These are phyloP conservation scores for Hypoxylon lienhwacheense DNA, from an alignment of 495 filamentous ascomycete genomes.

Conservation along the genomic window DNA sequence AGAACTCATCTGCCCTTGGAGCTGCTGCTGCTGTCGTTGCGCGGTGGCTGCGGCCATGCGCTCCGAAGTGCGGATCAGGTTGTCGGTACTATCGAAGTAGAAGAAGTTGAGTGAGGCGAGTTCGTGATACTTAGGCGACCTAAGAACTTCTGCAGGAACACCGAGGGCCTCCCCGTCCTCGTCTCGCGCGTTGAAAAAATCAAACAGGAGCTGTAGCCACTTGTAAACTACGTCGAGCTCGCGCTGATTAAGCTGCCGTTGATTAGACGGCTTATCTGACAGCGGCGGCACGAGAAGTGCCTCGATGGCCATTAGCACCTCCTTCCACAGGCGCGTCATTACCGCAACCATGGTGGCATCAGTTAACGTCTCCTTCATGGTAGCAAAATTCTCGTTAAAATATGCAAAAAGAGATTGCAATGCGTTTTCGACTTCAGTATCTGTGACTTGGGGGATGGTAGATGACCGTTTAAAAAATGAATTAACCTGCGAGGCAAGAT, in stretches of 20 bases:
- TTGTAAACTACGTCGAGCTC: constrained; percentile 94
- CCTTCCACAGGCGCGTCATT: constrained; percentile 98
- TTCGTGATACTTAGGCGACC: constrained; percentile 97
- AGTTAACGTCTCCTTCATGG: constrained; percentile 95
- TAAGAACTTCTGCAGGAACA: constrained; percentile 86
- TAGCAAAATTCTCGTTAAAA: constrained; percentile 98
- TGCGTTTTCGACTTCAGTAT: constrained; percentile 75
- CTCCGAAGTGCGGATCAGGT: constrained; percentile 88
- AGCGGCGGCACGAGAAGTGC: constrained; percentile 88
- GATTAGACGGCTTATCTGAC: constrained; percentile 90
- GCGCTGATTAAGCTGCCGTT: constrained; percentile 81
- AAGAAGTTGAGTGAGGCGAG: constrained; percentile 96
- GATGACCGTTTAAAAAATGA: constrained; percentile 67
- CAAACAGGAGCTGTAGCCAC: constrained; percentile 89
- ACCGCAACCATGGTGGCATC: constrained; percentile 92
- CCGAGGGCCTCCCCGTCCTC: constrained; percentile 86
- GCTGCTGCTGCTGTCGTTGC: constrained; percentile 69
- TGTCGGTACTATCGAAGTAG: constrained; percentile 92
- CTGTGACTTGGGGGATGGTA: constrained; percentile 59
- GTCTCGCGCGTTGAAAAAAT: constrained; percentile 93
- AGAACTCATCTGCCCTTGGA: constrained; percentile 40
- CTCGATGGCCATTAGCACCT: constrained; percentile 90
- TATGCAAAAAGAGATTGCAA: constrained; percentile 91
- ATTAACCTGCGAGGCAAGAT: constrained; percentile 77
- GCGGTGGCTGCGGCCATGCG: constrained; percentile 89